These are phyloP conservation scores for Oidium heveae DNA, from an alignment of 2,329 filamentous ascomycete genomes.

Conservation along the genomic window DNA sequence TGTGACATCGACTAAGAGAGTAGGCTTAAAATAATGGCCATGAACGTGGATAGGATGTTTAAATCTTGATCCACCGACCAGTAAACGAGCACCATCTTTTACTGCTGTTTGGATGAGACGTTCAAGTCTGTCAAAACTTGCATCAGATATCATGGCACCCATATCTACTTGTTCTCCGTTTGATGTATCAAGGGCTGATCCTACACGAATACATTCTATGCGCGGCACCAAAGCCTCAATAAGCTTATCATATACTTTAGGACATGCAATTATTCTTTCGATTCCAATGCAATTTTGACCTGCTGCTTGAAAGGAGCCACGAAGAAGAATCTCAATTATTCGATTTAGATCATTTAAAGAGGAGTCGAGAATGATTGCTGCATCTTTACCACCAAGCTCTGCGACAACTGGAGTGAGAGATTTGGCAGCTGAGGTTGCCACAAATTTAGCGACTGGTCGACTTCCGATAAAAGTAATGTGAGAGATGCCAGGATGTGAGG, in stretches of 20 bases:
- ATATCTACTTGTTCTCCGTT: constrained; percentile 40
- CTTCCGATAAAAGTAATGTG: constrained; percentile 96
- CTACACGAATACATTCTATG: constrained; percentile 50
- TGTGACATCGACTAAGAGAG: constrained; percentile 73
- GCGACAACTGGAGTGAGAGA: constrained; percentile 69
- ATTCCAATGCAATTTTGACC: constrained; percentile 97
- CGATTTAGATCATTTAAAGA: constrained; percentile 33
- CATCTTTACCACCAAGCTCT: constrained; percentile 88
- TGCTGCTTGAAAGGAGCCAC: constrained; percentile 81
- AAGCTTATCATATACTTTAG: constrained; percentile 49
- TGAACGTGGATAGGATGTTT: constrained; percentile 45
- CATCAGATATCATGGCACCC: constrained; percentile 68
- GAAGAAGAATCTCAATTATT: constrained; percentile 61
- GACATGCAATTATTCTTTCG: constrained; percentile 67
- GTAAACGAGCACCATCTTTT: constrained; percentile 48
- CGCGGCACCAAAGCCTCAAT: constrained; percentile 45
- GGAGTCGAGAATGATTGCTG: constrained; percentile 71
- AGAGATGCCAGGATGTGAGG: constrained; percentile 57
- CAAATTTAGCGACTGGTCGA: constrained; percentile 60
- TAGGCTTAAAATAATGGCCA: constrained; percentile 84
- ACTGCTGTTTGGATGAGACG: constrained; percentile 54
- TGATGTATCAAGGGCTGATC: constrained; percentile 31
- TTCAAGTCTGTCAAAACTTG: constrained; percentile 53
- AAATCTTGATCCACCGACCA: constrained; percentile 53
- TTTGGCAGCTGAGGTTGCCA: constrained; percentile 66